Percentiles rank a stretch among this genome's conserved stretches.
Evolutionary conservation across 768 basidiomycete species (phyloP).

Genomic region (Lentinula sp.): DNA sequence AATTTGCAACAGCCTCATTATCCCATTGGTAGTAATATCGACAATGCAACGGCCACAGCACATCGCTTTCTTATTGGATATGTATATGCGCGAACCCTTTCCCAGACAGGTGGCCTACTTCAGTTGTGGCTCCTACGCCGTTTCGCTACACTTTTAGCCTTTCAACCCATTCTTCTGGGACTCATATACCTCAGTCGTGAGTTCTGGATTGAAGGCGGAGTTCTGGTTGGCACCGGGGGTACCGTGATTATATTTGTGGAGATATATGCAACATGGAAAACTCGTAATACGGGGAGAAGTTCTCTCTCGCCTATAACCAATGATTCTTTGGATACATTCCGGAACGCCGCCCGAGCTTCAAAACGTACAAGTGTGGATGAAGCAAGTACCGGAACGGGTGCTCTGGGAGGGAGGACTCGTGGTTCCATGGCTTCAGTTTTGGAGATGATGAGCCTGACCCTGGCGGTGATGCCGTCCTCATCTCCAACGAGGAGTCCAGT

Average conservation of each 20-base stretch:
- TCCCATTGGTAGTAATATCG: not conserved
- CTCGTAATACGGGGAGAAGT: slow-evolving; percentile 37
- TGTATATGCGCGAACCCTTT: slow-evolving; percentile 66
- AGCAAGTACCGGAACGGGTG: slow-evolving; percentile 41
- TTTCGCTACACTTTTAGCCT: slow-evolving; percentile 60
- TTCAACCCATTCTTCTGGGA: slow-evolving; percentile 75
- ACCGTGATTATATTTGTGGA: slow-evolving; percentile 57
- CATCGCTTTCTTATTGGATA: slow-evolving; percentile 77
- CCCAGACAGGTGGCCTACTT: slow-evolving; percentile 69
- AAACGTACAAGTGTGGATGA: slow-evolving; percentile 34
- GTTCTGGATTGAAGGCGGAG: slow-evolving; percentile 68
- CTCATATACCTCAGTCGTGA: slow-evolving; percentile 60
- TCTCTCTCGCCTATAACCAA: slow-evolving; percentile 51
- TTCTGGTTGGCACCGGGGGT: slow-evolving; percentile 51
- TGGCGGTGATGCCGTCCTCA: slow-evolving; percentile 66
- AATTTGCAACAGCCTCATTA: not conserved
- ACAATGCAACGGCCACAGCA: slow-evolving; percentile 31
- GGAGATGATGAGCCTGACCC: slow-evolving; percentile 78
- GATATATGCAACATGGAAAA: slow-evolving; percentile 44
- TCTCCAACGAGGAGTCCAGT: slow-evolving; percentile 51
- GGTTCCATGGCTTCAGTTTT: slow-evolving; percentile 78
- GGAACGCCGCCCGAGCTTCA: slow-evolving; percentile 32
- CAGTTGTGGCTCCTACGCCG: slow-evolving; percentile 73
- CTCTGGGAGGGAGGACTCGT: slow-evolving; percentile 39
- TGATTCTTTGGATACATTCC: slow-evolving; percentile 53